Evolutionary conservation across 768 basidiomycete species (phyloP), one percentile per base, ranked within the genome.

Genomic region (Suillus paluster): DNA sequence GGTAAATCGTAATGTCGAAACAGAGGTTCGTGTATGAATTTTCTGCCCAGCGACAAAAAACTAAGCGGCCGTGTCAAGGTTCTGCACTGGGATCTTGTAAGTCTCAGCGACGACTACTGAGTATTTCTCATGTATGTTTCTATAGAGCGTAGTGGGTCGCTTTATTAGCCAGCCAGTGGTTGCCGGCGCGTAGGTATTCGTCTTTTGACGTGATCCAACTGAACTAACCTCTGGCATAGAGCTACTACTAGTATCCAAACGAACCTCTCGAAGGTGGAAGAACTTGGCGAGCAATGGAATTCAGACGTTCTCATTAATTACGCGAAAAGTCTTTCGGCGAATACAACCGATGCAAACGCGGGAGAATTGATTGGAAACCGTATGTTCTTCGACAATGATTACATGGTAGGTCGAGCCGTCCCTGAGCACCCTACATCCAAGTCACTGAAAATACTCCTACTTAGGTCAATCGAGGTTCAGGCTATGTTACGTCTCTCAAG

Each of bases 11-110:
- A 90, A 91, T 68, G 72, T 77, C 11, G 50, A 81, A 36, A 88
- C 89, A 1, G 74, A 79, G 5, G 80, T 85, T 55, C 17, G 38
- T 55, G 11, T 5, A 17, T n/a, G n/a, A 27, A 41, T 14, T 23
- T 59, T 45, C 27, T 21, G 15, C 25, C 25, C 21, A 30, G 4
- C 30, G 30, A 30, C 17, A 45, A n/a, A 21, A 27, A 15, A 23
- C 38, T 54, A 2, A 45, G 36, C 21, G 15, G 27, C 33, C 2
- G 50, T 36, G 15, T 30, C 7, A n/a, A 63, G 63, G 63, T 63
- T 17, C 68, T 86, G 50, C 88, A 90, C 68, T 92, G 88, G 87
- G 90, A 92, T 67, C 85, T 89, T 68, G 88, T 90, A 61, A 68
- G 88, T 80, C 42, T 3, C 23, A 34, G 46, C 34, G 63, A 30